Evolutionary conservation across 345 rosid genomes (phyloP).

Genomic region (Murraya koenigii): DNA sequence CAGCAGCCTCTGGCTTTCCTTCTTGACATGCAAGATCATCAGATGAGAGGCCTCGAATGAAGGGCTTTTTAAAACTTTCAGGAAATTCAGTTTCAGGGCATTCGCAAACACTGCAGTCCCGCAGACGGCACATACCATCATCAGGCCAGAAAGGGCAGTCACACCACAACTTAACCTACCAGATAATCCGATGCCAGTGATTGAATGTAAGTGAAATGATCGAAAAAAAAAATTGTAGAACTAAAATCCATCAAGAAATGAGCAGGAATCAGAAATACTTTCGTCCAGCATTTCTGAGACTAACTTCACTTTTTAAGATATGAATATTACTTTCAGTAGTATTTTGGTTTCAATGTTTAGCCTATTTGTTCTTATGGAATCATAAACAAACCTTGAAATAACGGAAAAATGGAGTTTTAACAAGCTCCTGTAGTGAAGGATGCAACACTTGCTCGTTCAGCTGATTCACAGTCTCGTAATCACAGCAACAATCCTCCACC

Average conservation of each 20-base stretch:
- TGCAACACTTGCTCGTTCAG: conserved; percentile 65
- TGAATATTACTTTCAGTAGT: neutral
- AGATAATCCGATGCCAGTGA: conserved; percentile 3
- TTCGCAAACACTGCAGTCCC: conserved; percentile 96
- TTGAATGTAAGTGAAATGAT: neutral
- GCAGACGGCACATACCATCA: conserved; percentile 90
- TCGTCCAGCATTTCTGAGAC: neutral
- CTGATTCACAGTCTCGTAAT: conserved; percentile 78
- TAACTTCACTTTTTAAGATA: neutral
- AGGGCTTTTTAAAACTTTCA: conserved; percentile 61
- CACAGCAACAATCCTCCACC: conserved; percentile 90
- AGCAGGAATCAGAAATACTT: neutral
- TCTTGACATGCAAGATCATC: conserved; percentile 84
- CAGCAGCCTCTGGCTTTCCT: conserved; percentile 87
- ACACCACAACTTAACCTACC: conserved; percentile 92
- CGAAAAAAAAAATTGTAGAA: neutral
- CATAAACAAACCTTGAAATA: conserved; percentile 73
- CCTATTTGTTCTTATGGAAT: neutral
- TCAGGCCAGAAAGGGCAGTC: conserved; percentile 98
- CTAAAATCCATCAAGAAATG: neutral
- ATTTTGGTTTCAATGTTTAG: neutral
- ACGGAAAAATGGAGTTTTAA: conserved; percentile 73
- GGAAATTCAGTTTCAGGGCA: conserved; percentile 96
- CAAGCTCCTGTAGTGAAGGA: conserved; percentile 81
- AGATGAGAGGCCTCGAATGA: conserved; percentile 43